phyloP scores from a whole-genome alignment of 2,329 filamentous ascomycete genomes.

The Nemania bipapillata region DNA sequence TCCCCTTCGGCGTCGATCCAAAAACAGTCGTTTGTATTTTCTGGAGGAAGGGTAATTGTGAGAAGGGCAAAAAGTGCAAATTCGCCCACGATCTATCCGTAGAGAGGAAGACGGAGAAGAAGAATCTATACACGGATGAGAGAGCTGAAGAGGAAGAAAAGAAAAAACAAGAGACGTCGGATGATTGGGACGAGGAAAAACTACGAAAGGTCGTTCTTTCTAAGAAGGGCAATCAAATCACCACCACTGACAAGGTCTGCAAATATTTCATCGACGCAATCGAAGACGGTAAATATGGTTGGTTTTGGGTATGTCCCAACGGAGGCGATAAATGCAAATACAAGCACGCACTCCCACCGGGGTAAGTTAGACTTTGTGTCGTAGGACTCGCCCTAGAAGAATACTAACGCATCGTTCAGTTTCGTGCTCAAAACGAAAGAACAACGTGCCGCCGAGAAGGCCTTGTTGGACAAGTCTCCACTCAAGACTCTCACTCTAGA shows the following conservation, averaged over 20 bases:
- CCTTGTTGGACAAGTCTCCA: constrained; percentile 93
- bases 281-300: constrained; percentile 98
- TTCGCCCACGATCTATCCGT: constrained; percentile 91
- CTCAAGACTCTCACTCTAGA: constrained; percentile 94
- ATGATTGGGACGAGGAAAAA: constrained; percentile 98
- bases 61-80: constrained; percentile 98
- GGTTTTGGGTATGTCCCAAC: constrained; percentile 99
- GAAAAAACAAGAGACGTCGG: constrained; percentile 92
- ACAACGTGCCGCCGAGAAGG: constrained; percentile 94
- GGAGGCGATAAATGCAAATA: constrained; percentile 99
- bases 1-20: constrained; percentile 95
- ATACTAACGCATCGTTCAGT: constrained; percentile 59
- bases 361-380: constrained; percentile 69
- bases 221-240: constrained; percentile 97
- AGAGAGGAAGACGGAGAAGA: constrained; percentile 93
- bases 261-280: constrained; percentile 98
- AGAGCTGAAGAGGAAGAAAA: constrained; percentile 77
- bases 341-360: constrained; percentile 91
- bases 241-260: constrained; percentile 98
- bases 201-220: constrained; percentile 87
- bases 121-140: constrained; percentile 86
- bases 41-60: constrained; percentile 95
- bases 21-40: constrained; percentile 98
- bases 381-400: not conserved
- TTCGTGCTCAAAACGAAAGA: constrained; percentile 98